Evolutionary conservation across 139 green algal species (phyloP).

Genomic region (Volvox africanus): DNA sequence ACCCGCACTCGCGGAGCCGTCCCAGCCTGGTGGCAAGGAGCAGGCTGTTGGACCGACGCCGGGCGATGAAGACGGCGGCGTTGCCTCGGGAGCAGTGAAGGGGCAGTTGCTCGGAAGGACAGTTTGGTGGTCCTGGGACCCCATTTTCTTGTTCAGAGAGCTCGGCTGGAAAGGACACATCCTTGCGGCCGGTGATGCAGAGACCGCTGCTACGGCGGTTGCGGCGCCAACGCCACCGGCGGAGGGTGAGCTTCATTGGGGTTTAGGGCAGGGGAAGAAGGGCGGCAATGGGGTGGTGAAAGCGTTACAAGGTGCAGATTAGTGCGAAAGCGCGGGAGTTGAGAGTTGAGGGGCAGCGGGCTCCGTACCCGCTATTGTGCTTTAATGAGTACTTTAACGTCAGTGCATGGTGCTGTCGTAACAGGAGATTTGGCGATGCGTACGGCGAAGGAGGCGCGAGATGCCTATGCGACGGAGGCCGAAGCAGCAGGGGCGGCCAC

Average conservation of each 20-base stretch:
- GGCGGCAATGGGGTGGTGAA: neutral
- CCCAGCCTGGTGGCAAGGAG: too few relatives aligned
- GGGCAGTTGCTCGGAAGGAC: neutral
- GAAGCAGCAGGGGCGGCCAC: neutral
- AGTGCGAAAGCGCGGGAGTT: neutral
- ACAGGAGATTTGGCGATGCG: neutral
- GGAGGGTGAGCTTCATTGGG: neutral
- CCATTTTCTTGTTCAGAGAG: constrained; percentile 31
- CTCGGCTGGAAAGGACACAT: constrained; percentile 16
- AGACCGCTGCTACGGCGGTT: neutral
- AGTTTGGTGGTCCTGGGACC: constrained; percentile 43
- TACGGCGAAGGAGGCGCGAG: constrained; percentile 8
- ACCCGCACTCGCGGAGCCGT: too few relatives aligned
- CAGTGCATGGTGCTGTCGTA: too few relatives aligned
- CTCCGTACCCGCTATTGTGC: too few relatives aligned
- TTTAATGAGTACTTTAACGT: too few relatives aligned
- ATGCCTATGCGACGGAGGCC: neutral
- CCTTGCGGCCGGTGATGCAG: neutral
- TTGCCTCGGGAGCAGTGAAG: neutral
- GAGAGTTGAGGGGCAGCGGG: too few relatives aligned
- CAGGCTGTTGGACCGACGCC: too few relatives aligned
- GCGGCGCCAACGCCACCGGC: too few relatives aligned
- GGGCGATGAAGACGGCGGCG: neutral
- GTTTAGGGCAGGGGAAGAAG: neutral
- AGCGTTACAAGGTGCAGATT: neutral